Conservation (phyloP, 331 rosid species). For the Phaseolus coccineus region DNA sequence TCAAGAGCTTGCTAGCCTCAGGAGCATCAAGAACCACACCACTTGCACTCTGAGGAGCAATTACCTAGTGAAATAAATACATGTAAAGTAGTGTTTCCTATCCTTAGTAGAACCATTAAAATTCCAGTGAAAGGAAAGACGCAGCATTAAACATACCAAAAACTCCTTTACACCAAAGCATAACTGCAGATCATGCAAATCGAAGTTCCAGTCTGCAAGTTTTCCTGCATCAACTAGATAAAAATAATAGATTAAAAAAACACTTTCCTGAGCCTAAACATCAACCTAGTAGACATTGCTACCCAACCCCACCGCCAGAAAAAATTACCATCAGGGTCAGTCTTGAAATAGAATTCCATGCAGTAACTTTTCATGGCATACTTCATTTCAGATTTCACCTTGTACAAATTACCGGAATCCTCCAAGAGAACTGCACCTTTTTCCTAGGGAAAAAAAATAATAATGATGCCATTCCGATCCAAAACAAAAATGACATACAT, state of each 20-base stretch:
- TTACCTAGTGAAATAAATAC: conserved; percentile 63
- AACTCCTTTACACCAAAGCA: conserved; percentile 92
- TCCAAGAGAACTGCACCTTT: conserved; percentile 78
- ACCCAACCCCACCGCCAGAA: neutral
- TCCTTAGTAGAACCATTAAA: conserved; percentile 29
- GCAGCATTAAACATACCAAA: conserved; percentile 62
- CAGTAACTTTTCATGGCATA: conserved; percentile 74
- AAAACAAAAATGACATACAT: conserved; percentile 30
- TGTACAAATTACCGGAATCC: conserved; percentile 63
- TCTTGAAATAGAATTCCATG: conserved; percentile 83
- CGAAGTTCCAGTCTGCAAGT: conserved; percentile 63
- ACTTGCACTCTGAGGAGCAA: conserved; percentile 97
- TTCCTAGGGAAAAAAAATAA: conserved; percentile 47
- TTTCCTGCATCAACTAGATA: conserved; percentile 57
- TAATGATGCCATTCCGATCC: conserved; percentile 31
- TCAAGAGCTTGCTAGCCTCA: conserved; percentile 95
- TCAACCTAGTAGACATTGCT: conserved; percentile 7
- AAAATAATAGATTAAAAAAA: conserved; percentile 35
- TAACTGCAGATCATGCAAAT: conserved; percentile 80
- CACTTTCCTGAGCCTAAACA: conserved; percentile 18
- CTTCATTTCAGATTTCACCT: conserved; percentile 87
- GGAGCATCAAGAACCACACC: conserved; percentile 97
- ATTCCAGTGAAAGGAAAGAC: conserved; percentile 31
- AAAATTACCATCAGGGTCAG: conserved; percentile 62
- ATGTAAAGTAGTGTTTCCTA: conserved; percentile 32